phyloP scores from a whole-genome alignment of 1,284 basidiomycete species.

The Papiliotrema fonsecae region DNA sequence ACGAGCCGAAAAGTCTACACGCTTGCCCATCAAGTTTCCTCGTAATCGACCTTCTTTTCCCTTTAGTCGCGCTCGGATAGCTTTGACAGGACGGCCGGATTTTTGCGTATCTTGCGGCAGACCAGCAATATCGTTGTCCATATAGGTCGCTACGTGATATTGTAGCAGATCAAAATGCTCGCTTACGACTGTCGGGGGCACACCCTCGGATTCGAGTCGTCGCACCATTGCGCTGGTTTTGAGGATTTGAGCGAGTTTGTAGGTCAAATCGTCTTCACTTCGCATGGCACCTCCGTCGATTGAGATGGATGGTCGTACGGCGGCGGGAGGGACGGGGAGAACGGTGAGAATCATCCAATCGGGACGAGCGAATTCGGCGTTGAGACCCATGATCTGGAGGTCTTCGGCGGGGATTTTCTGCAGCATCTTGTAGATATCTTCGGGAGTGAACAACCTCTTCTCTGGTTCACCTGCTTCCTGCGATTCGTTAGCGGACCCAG shows the following conservation, averaged over 20 bases:
- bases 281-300: slow-evolving; percentile 94
- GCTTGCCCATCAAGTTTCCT: slow-evolving; percentile 99
- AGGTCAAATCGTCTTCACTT: slow-evolving; percentile 97
- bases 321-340: slow-evolving; percentile 94
- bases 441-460: slow-evolving; percentile 79
- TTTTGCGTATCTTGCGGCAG: slow-evolving; percentile 97
- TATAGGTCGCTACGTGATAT: slow-evolving; percentile 99
- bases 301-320: slow-evolving; percentile 94
- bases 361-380: slow-evolving; percentile 91
- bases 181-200: slow-evolving; percentile 89
- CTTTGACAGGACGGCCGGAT: slow-evolving; percentile 95
- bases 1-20: slow-evolving; percentile 98
- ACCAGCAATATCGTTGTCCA: slow-evolving; percentile 99
- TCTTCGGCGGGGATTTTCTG: slow-evolving; percentile 91
- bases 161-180: slow-evolving; percentile 96
- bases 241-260: slow-evolving; percentile 96
- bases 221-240: slow-evolving; percentile 90
- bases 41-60: slow-evolving; percentile 97
- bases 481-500: background rate
- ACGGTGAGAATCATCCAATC: slow-evolving; percentile 99
- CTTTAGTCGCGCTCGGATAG: slow-evolving; percentile 95
- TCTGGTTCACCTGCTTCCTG: slow-evolving; percentile 80
- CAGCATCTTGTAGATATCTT: slow-evolving; percentile 84
- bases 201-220: slow-evolving; percentile 92
- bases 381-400: slow-evolving; percentile 86